Base-by-base conservation (phyloP, 2,329 filamentous ascomycete genomes). In the Aspergillus sp. region DNA sequence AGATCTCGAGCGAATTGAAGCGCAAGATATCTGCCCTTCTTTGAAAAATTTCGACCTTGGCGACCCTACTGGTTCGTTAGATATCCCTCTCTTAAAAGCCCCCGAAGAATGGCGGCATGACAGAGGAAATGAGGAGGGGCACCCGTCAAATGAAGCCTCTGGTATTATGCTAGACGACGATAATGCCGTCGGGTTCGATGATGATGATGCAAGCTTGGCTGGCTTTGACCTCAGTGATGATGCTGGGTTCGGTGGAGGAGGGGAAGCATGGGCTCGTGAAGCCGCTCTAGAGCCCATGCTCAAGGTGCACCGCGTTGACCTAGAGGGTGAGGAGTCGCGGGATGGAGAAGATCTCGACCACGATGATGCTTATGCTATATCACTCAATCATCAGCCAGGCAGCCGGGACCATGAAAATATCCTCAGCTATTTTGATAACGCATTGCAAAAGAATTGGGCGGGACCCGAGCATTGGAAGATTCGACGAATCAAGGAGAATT, bases 401-500 rank as follows among this genome's bases (percentile, higher is more conserved):
- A 90, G 91, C 58, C 77, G 76, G 43, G 80, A 89, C 72, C 92
- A 97, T 70, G 91, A 98, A 66, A 93, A 96, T 67, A 96, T 99
- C 57, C 83, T 99, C n/a, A 89, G 90, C 69, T 99, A 98, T 78
- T 99, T 99, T 70, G 95, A 99, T 73, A 91, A 96, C 69, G 93
- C 93, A 2, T 78, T 98, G 43, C 91, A 95, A 71, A 98, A 96
- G 82, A 97, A 97, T 69, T 99, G 95, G 93, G 89, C 89, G 5
- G 96, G 92, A 48, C 93, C 95, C n/a, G 95, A 98, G 73, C 95
- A 99, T 75, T 99, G 95, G 95, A 89, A 93, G 64, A 98, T 99
- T 70, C 85, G 90, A 61, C 91, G 92, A 70, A 95, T 99, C 74
- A 98, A 98, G 66, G 84, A 87, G 55, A 80, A 93, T 74, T 81